Evolutionary conservation across 2,329 filamentous ascomycete genomes (phyloP), one percentile per base, ranked within the genome.

Genomic region (Neofusicoccum sp.): DNA sequence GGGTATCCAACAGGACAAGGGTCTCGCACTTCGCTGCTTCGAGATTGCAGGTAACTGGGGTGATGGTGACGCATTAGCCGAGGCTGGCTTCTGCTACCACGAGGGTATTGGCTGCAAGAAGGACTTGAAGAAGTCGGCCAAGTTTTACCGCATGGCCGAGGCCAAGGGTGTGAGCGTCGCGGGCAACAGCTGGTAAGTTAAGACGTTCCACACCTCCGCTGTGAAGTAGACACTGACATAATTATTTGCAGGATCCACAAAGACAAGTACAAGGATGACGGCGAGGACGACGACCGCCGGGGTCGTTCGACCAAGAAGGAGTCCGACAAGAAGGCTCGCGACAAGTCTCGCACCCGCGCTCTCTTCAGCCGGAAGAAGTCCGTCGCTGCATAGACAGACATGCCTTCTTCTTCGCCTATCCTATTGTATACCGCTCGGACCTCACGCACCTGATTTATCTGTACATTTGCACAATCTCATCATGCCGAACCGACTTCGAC

Each of bases 11-110:
- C 92, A 96, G 75, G 95, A 99, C 72, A 96, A 95, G 73, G 78
- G 84, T 4, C 82, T 98, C 62, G 95, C 92, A 0, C 76, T 99
- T 69, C 85, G 92, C 58, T 99, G 95, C 73, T 99, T 97, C 72
- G 95, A 99, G 74, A 96, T 98, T 67, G 95, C 95, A 43, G 93
- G 91, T 57, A 89, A 85, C 65, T 99, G 95, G 95, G 95, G 95
- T 34, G 95, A 99, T 76, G 88, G 89, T 5, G 95, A 99, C 77
- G 95, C 95, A 24, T 82, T 99, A 62, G 89, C 92, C 6, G 95
- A 99, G 77, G 91, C 95, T 6, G 95, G 93, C 14, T 98, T 95
- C 76, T 99, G 93, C 78, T 99, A 98, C 70, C 91, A 92, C 0
- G 88, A 98, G 72, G 95, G 93, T 7, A 81, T 96, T 58, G 95